Evolutionary conservation across 2,329 filamentous ascomycete species (phyloP).

Genomic region (Cladosporium velox): DNA sequence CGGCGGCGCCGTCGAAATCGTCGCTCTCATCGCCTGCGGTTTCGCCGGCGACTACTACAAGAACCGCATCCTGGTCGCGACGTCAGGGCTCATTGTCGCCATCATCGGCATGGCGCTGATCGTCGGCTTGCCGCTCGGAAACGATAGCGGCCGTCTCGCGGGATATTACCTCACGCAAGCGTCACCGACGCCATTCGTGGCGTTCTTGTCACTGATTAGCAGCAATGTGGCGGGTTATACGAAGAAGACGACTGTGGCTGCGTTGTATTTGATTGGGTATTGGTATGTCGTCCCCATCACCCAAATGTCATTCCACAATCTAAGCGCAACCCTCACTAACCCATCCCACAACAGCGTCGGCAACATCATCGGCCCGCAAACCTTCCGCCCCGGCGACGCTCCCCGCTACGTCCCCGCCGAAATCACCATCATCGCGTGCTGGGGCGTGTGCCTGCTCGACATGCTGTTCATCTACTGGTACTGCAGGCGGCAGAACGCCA

Average conservation of each 20-base stretch:
- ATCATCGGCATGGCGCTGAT: conserved; percentile 67
- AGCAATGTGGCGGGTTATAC: conserved; percentile 63
- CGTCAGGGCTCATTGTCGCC: conserved; percentile 53
- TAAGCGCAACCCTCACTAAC: conserved; percentile 43
- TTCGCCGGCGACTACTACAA: conserved; percentile 59
- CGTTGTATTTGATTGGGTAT: conserved; percentile 52
- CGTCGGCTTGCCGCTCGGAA: conserved; percentile 60
- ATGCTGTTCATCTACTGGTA: conserved; percentile 65
- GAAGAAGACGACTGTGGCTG: conserved; percentile 61
- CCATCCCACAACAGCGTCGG: conserved; percentile 41
- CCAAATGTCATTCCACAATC: background rate
- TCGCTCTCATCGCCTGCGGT: conserved; percentile 58
- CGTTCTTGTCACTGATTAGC: conserved; percentile 62
- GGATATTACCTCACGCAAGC: conserved; percentile 68
- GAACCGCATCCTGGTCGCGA: conserved; percentile 60
- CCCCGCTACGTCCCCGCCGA: conserved; percentile 64
- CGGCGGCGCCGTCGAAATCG: conserved; percentile 65
- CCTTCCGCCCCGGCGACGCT: conserved; percentile 58
- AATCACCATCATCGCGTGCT: conserved; percentile 64
- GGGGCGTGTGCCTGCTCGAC: conserved; percentile 54
- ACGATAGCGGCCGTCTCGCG: conserved; percentile 57
- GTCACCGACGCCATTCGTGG: conserved; percentile 63
- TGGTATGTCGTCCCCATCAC: conserved; percentile 47
- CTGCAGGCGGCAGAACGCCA: conserved; percentile 60
- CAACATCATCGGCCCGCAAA: conserved; percentile 62